Evolutionary conservation across 768 basidiomycete species (phyloP).

Genomic region (Lentinula aciculospora): DNA sequence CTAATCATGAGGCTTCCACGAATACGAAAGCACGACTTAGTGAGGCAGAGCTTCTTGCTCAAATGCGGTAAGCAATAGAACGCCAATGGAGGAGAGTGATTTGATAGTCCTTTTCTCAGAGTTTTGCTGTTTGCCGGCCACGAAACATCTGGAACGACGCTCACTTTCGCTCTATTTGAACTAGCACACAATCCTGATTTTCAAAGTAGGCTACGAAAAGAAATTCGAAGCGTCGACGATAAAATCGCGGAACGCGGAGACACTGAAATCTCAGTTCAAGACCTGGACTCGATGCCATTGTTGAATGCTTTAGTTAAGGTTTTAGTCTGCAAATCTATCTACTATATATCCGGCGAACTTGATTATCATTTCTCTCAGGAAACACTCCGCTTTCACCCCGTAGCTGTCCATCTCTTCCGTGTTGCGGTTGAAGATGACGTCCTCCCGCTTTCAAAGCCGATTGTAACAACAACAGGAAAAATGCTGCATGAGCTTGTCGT

Average conservation of each 20-base stretch:
- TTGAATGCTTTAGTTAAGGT: not conserved
- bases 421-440: conserved; percentile 38
- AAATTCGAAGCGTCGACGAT: not conserved
- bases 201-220: not conserved
- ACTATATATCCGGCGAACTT: not conserved
- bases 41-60: conserved; percentile 22
- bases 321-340: not conserved
- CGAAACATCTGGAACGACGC: not conserved
- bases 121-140: not conserved
- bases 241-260: not conserved
- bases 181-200: not conserved
- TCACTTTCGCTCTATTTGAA: not conserved
- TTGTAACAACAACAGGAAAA: conserved; percentile 26
- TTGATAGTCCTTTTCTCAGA: not conserved
- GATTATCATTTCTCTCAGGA: conserved; percentile 26
- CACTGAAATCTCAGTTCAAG: not conserved
- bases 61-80: conserved; percentile 14
- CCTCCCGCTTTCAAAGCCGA: conserved; percentile 35
- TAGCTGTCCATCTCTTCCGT: conserved; percentile 26
- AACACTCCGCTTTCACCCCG: conserved; percentile 37
- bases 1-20: conserved; percentile 10
- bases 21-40: conserved; percentile 9
- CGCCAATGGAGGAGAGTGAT: too few species aligned
- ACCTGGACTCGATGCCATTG: not conserved
- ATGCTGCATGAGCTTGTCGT: conserved; percentile 24